These are phyloP conservation scores for Hericium alpestre DNA, from an alignment of 768 basidiomycete genomes.

Conservation along the genomic window DNA sequence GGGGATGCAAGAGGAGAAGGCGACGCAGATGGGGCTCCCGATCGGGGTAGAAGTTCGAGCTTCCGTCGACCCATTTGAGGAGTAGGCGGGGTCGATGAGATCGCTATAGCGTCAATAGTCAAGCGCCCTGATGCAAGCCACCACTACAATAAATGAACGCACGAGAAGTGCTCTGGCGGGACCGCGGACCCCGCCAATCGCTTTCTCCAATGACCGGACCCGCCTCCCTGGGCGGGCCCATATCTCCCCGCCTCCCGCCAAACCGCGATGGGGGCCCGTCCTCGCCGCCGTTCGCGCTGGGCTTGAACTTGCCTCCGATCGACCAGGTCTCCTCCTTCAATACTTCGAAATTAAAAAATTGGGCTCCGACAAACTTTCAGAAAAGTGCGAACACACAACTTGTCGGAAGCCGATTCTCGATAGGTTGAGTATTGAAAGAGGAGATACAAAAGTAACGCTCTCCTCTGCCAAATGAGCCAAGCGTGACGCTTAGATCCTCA, in stretches of 20 bases:
- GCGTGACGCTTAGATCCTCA: no score
- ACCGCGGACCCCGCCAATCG: conserved; percentile 58
- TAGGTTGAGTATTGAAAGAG: no score
- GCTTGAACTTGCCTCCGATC: conserved; percentile 65
- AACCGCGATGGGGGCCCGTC: conserved; percentile 15
- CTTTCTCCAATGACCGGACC: conserved; percentile 46
- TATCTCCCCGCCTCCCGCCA: conserved; percentile 36
- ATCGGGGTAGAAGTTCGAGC: conserved; percentile 77
- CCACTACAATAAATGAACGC: conserved; percentile 18
- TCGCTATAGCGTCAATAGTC: conserved; percentile 33
- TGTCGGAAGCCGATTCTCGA: no score
- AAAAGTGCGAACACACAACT: no score
- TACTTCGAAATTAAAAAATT: no score
- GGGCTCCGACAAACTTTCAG: no score
- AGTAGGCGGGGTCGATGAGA: conserved; percentile 66
- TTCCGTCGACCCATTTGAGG: conserved; percentile 72
- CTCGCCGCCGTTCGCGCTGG: conserved; percentile 31
- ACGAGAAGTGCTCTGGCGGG: conserved; percentile 53
- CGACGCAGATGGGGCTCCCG: conserved; percentile 51
- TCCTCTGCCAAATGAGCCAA: no score
- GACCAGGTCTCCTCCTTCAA: conserved; percentile 72
- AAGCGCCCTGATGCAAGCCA: conserved; percentile 5
- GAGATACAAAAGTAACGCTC: no score
- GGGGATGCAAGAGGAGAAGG: conserved; percentile 76
- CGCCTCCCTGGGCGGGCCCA: conserved; percentile 38